These are phyloP conservation scores for Sambucus nigra DNA, from an alignment of 129 eudicot species.

Conservation along the genomic window DNA sequence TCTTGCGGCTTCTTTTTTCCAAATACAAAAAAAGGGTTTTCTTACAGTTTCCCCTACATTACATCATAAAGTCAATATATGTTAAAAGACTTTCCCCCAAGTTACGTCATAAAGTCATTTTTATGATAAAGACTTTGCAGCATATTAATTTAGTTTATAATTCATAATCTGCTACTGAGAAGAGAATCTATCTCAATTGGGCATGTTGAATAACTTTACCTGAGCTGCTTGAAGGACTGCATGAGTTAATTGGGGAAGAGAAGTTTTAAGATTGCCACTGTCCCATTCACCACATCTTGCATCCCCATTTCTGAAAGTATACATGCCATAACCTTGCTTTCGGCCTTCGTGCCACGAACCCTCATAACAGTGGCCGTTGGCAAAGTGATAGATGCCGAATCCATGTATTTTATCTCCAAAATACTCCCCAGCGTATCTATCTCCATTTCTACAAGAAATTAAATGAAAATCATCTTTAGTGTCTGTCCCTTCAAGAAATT, in stretches of 20 bases:
- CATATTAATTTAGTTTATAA: no score
- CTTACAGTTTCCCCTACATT: no score
- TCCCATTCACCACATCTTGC: conserved; percentile 81
- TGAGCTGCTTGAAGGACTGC: conserved; percentile 64
- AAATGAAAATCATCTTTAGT: background rate
- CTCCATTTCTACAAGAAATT: conserved; percentile 59
- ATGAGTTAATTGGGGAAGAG: conserved; percentile 39
- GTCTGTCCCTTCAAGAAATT: conserved; percentile 8
- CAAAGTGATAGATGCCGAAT: conserved; percentile 82
- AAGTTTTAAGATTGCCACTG: conserved; percentile 41
- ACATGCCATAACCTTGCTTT: conserved; percentile 82
- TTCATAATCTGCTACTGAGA: no score
- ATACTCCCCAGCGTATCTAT: conserved; percentile 75
- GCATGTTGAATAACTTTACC: conserved; percentile 41
- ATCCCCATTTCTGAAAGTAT: conserved; percentile 72
- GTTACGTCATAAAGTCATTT: no score
- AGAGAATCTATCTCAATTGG: no score
- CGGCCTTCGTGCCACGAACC: conserved; percentile 97
- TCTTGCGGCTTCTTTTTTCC: no score
- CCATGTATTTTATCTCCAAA: conserved; percentile 84
- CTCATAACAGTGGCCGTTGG: conserved; percentile 74
- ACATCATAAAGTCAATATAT: no score
- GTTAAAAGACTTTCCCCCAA: no score
- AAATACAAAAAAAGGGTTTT: no score
- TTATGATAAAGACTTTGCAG: no score